These are phyloP conservation scores for Ophiostoma sp. DNA, from an alignment of 2,329 filamentous ascomycete species.

Conservation along the genomic window DNA sequence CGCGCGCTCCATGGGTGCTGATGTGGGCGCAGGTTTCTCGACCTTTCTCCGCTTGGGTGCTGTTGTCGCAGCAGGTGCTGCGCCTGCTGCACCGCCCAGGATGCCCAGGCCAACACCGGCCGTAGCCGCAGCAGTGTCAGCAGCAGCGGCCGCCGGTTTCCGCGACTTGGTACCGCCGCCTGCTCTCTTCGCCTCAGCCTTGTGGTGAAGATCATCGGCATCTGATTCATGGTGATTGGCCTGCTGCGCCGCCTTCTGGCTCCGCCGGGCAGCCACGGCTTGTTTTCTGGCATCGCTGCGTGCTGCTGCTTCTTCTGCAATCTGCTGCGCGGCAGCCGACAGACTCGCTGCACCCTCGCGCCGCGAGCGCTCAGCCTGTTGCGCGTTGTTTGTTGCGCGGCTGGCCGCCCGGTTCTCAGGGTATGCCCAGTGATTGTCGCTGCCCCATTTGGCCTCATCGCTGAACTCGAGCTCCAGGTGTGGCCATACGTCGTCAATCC, in stretches of 20 bases:
- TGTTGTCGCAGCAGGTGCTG: constrained; percentile 41
- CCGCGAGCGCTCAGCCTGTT: constrained; percentile 66
- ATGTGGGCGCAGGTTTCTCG: constrained; percentile 55
- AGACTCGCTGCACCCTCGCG: constrained; percentile 74
- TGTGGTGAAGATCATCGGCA: constrained; percentile 62
- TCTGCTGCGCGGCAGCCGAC: constrained; percentile 67
- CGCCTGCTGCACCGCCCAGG: constrained; percentile 46
- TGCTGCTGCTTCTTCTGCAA: constrained; percentile 77
- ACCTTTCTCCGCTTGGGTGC: constrained; percentile 74
- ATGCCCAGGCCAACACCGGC: constrained; percentile 59
- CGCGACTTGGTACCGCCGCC: constrained; percentile 56
- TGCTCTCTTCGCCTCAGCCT: constrained; percentile 55
- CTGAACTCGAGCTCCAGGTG: constrained; percentile 85
- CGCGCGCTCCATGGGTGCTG: constrained; percentile 59
- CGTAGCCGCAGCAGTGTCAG: constrained; percentile 19
- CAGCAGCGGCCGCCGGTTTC: constrained; percentile 39
- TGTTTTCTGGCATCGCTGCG: constrained; percentile 82
- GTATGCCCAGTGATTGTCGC: constrained; percentile 91
- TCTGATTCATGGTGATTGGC: constrained; percentile 59
- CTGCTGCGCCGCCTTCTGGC: constrained; percentile 44
- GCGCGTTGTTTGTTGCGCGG: constrained; percentile 52
- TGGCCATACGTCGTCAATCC: constrained; percentile 82
- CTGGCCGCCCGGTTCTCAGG: constrained; percentile 66
- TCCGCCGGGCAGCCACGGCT: constrained; percentile 70
- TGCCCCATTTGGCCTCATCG: constrained; percentile 90